phyloP scores from a whole-genome alignment of 2,329 filamentous ascomycete genomes.

The Hyphodiscus sp. region DNA sequence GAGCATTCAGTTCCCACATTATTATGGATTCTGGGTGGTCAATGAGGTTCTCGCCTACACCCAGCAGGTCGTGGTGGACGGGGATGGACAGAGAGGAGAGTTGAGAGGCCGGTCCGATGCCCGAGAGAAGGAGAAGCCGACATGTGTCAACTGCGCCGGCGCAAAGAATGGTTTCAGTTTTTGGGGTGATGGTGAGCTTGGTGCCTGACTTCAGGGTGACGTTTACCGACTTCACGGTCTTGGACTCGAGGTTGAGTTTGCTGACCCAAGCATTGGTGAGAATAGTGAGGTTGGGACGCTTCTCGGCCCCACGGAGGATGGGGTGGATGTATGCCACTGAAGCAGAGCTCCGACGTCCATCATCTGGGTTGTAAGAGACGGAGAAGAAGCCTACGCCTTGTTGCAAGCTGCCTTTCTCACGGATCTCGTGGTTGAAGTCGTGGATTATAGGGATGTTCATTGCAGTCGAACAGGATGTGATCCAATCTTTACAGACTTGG shows the following conservation, averaged over 20 bases:
- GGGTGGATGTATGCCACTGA: conserved; percentile 92
- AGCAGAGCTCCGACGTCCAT: conserved; percentile 76
- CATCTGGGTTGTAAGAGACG: conserved; percentile 84
- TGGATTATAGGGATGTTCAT: conserved; percentile 74
- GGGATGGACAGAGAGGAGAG: conserved; percentile 29
- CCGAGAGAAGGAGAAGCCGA: conserved; percentile 34
- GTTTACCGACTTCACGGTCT: conserved; percentile 67
- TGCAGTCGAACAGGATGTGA: conserved; percentile 70
- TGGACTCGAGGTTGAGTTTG: conserved; percentile 65
- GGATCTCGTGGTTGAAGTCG: conserved; percentile 85
- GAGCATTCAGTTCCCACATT: conserved; percentile 40
- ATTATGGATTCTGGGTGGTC: conserved; percentile 38
- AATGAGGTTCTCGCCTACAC: conserved; percentile 32
- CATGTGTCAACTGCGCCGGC: conserved; percentile 34
- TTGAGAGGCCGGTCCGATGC: conserved; percentile 30
- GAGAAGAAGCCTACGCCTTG: conserved; percentile 85
- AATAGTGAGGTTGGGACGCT: conserved; percentile 75
- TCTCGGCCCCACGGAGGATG: conserved; percentile 76
- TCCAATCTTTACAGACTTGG: conserved; percentile 88
- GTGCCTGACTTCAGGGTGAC: conserved; percentile 52
- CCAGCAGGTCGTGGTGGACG: conserved; percentile 27
- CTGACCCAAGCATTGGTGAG: conserved; percentile 85
- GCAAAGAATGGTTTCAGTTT: conserved; percentile 58
- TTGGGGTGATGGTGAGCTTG: conserved; percentile 52
- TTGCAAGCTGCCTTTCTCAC: conserved; percentile 62